These are phyloP conservation scores for Venturia nashicola DNA, from an alignment of 2,329 filamentous ascomycete genomes.

Conservation along the genomic window DNA sequence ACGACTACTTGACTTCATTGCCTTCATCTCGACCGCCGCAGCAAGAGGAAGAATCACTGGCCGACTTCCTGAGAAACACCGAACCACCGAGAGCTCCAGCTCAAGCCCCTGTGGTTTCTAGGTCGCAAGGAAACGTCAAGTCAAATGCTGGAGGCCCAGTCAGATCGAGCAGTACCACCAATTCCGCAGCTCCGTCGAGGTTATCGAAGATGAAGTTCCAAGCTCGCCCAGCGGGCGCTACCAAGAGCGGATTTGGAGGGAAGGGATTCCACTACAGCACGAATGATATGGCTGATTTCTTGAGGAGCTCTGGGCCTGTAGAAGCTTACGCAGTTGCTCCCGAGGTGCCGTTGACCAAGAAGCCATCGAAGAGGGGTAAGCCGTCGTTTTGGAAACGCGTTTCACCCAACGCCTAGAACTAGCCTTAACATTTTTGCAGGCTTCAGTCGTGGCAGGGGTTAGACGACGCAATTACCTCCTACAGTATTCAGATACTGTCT, in stretches of 20 bases:
- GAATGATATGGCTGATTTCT: slow-evolving; percentile 31
- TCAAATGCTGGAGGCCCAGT: background rate
- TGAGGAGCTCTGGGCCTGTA: slow-evolving; percentile 27
- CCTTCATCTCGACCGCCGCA: slow-evolving; percentile 21
- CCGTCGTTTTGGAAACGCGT: slow-evolving; percentile 1
- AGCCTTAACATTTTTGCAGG: background rate
- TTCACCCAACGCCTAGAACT: background rate
- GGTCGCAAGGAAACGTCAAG: background rate
- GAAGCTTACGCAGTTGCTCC: slow-evolving; percentile 13
- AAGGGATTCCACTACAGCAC: slow-evolving; percentile 20
- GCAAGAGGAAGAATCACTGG: slow-evolving; percentile 52
- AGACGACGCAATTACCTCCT: background rate
- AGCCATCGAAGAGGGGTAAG: slow-evolving; percentile 8
- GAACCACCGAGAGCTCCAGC: slow-evolving; percentile 40
- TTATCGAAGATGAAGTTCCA: slow-evolving; percentile 13
- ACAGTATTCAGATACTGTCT: background rate
- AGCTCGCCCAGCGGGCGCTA: slow-evolving; percentile 17
- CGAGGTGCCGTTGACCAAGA: slow-evolving; percentile 9
- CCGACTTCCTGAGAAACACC: slow-evolving; percentile 61
- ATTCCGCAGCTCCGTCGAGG: background rate
- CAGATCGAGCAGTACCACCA: background rate
- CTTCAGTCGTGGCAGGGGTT: background rate
- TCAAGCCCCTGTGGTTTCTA: background rate
- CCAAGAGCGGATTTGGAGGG: slow-evolving; percentile 9
- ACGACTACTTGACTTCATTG: slow-evolving; percentile 37